Conservation (phyloP, 164 flowering plant species). For the Aristolochia californica region DNA sequence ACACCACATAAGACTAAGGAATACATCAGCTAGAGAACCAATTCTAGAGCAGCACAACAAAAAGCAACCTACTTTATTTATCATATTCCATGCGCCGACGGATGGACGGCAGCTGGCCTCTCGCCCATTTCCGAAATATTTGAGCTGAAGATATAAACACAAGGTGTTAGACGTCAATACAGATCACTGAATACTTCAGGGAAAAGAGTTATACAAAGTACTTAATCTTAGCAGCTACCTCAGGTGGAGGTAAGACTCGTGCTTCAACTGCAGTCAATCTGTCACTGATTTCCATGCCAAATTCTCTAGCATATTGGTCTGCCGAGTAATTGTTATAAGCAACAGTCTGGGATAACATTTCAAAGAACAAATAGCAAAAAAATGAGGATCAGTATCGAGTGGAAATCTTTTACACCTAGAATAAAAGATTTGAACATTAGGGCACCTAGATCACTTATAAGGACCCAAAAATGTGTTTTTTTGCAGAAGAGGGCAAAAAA, state of each 20-base stretch:
- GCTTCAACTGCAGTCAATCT: slow-evolving; percentile 41
- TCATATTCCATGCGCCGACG: slow-evolving; percentile 96
- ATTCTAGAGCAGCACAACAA: neutral
- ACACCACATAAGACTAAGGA: neutral
- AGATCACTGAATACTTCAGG: neutral
- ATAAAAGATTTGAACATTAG: neutral
- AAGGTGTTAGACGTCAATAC: neutral
- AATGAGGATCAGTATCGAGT: neutral
- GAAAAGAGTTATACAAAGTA: neutral
- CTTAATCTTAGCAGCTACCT: slow-evolving; percentile 24
- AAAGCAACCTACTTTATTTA: slow-evolving; percentile 37
- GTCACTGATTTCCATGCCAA: slow-evolving; percentile 44
- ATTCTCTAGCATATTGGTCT: slow-evolving; percentile 33
- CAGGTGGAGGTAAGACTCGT: slow-evolving; percentile 64
- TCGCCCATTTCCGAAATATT: slow-evolving; percentile 50
- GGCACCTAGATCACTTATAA: neutral
- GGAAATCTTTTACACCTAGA: neutral
- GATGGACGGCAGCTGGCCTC: slow-evolving; percentile 39
- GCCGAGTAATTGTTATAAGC: slow-evolving; percentile 15
- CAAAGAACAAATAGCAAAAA: neutral
- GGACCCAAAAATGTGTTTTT: neutral
- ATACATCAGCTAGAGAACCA: neutral
- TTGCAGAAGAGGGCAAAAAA: neutral
- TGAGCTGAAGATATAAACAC: slow-evolving; percentile 33
- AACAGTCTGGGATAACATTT: slow-evolving; percentile 30